Base-by-base conservation (phyloP, 352 stramenopile species). In the Phytophthora tentaculata region DNA sequence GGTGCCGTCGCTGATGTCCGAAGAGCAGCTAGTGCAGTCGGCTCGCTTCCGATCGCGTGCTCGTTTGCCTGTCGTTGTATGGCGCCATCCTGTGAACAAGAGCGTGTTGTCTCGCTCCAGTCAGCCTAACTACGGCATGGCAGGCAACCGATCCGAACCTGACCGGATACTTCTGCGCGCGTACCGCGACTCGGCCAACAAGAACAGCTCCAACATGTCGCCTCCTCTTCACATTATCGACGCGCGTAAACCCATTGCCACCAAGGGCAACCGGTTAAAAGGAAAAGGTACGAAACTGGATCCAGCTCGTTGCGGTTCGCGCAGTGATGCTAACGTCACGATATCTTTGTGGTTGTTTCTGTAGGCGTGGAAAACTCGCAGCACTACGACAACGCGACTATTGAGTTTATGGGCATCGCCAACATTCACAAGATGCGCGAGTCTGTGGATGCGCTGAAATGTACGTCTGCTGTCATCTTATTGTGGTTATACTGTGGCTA, bases 401-500 rank as follows among this genome's bases (percentile, higher is more conserved):
- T 99, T 48, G 94, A 98, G 57, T 99, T 99, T 78, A 97, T 98
- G 86, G 96, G 97, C 22, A 99, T 99, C 69, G 95, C 92, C 16
- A 99, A 99, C 74, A 99, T 99, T 67, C 97, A 99, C 85, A 97
- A 97, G 57, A 98, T 99, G 81, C 95, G 97, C 51, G 94, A 99
- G 69, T 96, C 93, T 0, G 86, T 99, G 61, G 89, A 98, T 66
- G 73, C 78, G 13, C 61, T 98, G 3, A 89, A 93, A 61, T 70
- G 85, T 94, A 66, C 47, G 82, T 79, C 51, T 51, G 14, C 19
- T 45, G 2, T 50, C 17, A 37, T 32, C 28, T 32, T n/a, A n/a
- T 32, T 32, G 28, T 32, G 28, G 48, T 22, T 45, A n/a, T 41
- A 3, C 13, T 61, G 37, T 28, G 28, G 52, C 43, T 77, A 1